Evolutionary conservation across 495 filamentous ascomycete genomes (phyloP).

Genomic region (Penicillium macrosclerotiorum): DNA sequence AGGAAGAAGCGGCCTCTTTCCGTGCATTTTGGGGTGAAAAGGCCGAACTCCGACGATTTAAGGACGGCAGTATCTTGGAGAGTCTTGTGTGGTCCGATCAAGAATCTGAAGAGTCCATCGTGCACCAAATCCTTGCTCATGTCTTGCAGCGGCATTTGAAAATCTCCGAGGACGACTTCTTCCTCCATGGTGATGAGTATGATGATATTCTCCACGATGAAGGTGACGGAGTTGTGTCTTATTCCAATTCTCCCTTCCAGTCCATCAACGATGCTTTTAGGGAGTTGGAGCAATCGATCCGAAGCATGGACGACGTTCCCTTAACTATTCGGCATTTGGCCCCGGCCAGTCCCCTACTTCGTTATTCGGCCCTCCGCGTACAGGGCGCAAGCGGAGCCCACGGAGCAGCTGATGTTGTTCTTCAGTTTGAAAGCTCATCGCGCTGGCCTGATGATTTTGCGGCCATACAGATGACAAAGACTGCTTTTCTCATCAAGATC

Average conservation of each 20-base stretch:
- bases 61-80: conserved; percentile 55
- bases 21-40: conserved; percentile 54
- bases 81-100: conserved; percentile 77
- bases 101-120: conserved; percentile 58
- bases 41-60: conserved; percentile 53
- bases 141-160: conserved; percentile 65
- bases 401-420: conserved; percentile 61
- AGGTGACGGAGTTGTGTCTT: conserved; percentile 34
- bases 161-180: conserved; percentile 49
- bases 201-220: conserved; percentile 50
- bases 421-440: conserved; percentile 91
- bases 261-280: conserved; percentile 61
- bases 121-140: conserved; percentile 76
- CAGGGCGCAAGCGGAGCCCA: conserved; percentile 30
- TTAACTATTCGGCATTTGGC: conserved; percentile 75
- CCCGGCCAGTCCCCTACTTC: conserved; percentile 65
- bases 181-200: conserved; percentile 62
- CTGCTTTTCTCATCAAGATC: conserved; percentile 85
- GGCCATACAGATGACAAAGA: conserved; percentile 90
- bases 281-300: conserved; percentile 68
- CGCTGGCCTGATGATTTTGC: conserved; percentile 90
- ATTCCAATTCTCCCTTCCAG: conserved; percentile 51
- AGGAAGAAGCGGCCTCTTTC: conserved; percentile 45
- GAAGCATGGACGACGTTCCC: conserved; percentile 73
- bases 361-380: conserved; percentile 64